phyloP scores from a whole-genome alignment of 2,329 filamentous ascomycete genomes.

The Exophiala viscosa region DNA sequence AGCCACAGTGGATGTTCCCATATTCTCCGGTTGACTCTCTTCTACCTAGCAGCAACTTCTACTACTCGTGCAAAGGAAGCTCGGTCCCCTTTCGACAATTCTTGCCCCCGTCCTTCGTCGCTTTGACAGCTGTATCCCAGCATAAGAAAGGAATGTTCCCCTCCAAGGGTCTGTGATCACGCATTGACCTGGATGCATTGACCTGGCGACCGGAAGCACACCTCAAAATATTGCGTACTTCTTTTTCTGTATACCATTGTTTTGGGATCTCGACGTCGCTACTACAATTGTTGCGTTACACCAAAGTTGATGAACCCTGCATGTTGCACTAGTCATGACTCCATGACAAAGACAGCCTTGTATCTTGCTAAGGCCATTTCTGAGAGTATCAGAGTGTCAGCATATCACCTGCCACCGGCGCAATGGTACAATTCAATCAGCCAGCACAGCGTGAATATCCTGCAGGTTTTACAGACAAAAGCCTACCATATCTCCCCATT shows the following conservation, averaged over 20 bases:
- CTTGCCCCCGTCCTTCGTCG: slow-evolving; percentile 1
- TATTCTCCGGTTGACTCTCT: background rate
- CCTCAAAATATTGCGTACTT: background rate
- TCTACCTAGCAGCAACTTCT: background rate
- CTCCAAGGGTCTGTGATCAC: background rate
- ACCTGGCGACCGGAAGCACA: background rate
- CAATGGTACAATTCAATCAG: background rate
- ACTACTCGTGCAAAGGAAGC: background rate
- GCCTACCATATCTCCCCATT: slow-evolving; percentile 12
- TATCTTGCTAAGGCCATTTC: background rate
- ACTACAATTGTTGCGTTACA: too few species aligned
- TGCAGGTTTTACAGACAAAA: slow-evolving; percentile 1
- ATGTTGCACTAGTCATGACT: background rate
- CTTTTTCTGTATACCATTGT: background rate
- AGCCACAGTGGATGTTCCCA: slow-evolving; percentile 5
- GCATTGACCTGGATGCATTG: slow-evolving; percentile 4
- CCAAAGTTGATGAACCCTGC: background rate
- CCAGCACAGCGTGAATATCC: background rate
- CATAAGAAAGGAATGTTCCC: slow-evolving; percentile 18
- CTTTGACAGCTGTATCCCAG: background rate
- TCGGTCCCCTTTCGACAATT: background rate
- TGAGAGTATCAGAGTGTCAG: too few species aligned
- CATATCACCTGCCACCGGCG: background rate
- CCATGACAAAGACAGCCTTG: background rate
- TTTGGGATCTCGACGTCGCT: too few species aligned